phyloP scores from a whole-genome alignment of 2,329 filamentous ascomycete species.

The Gliomastix tumulicola region DNA sequence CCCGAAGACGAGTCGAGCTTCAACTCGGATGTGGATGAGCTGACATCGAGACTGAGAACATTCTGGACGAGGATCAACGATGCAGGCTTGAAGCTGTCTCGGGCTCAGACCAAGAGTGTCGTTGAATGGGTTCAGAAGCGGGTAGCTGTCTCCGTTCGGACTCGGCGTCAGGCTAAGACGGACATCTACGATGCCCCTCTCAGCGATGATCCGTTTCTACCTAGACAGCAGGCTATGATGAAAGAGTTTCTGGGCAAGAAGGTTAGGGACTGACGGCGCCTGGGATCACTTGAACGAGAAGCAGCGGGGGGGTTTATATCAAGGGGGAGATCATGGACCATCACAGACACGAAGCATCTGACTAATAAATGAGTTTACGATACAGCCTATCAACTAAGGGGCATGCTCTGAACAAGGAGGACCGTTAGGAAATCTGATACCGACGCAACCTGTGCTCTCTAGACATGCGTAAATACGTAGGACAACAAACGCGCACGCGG shows the following conservation, averaged over 20 bases:
- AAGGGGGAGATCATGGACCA: too few relatives aligned
- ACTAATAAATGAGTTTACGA: too few relatives aligned
- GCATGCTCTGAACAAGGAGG: too few relatives aligned
- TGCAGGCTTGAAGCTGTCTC: conserved; percentile 62
- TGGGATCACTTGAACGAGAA: too few relatives aligned
- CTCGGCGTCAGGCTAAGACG: conserved; percentile 47
- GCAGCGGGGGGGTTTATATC: too few relatives aligned
- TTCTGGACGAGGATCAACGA: conserved; percentile 62
- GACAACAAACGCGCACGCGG: conserved; percentile 5
- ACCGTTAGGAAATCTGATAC: too few relatives aligned
- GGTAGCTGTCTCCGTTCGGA: conserved; percentile 63
- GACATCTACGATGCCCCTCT: conserved; percentile 36
- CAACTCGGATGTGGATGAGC: conserved; percentile 62
- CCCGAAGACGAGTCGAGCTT: conserved; percentile 40
- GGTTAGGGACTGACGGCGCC: too few relatives aligned
- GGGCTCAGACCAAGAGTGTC: conserved; percentile 70
- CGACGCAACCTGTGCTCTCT: too few relatives aligned
- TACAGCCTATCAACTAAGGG: too few relatives aligned
- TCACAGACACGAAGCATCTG: too few relatives aligned
- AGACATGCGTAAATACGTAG: too few relatives aligned
- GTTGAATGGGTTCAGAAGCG: conserved; percentile 71
- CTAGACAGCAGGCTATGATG: conserved; percentile 43
- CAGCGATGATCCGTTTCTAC: conserved; percentile 26
- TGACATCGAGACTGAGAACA: conserved; percentile 52
- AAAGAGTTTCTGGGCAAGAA: conserved; percentile 32